A percentile compares a stretch with the other conserved stretches of the same genome.
phyloP scores from a whole-genome alignment of 1,284 basidiomycete genomes.

The Sporisorium exsertum region DNA sequence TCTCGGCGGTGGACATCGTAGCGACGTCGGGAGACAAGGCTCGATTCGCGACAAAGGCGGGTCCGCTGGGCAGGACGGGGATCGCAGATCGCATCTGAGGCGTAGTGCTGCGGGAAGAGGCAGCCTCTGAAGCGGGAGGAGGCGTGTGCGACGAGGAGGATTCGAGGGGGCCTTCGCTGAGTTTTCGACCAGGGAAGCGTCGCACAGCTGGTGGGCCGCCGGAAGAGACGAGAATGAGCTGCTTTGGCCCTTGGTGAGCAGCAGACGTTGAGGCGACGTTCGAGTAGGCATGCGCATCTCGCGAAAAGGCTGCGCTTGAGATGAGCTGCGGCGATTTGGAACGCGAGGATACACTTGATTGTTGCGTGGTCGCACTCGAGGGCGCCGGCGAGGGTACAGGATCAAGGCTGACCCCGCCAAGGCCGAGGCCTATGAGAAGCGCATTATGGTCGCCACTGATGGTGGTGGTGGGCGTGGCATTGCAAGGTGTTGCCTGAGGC shows the following conservation, averaged over 20 bases:
- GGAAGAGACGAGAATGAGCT: slow-evolving; percentile 37
- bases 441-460: slow-evolving; percentile 26
- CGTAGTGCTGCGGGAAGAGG: slow-evolving; percentile 36
- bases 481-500: slow-evolving; percentile 25
- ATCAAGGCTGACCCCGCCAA: slow-evolving; percentile 22
- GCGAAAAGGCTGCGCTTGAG: neutral
- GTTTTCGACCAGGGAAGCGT: slow-evolving; percentile 33
- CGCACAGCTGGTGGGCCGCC: slow-evolving; percentile 32
- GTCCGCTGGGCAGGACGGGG: slow-evolving; percentile 45
- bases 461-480: slow-evolving; percentile 11
- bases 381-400: slow-evolving; percentile 3
- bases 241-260: slow-evolving; percentile 27
- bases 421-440: slow-evolving; percentile 36
- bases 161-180: slow-evolving; percentile 29
- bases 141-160: slow-evolving; percentile 8
- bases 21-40: slow-evolving; percentile 22
- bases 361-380: neutral
- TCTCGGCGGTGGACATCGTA: slow-evolving; percentile 1
- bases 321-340: slow-evolving; percentile 25
- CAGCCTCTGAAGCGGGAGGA: slow-evolving; percentile 8
- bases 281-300: neutral
- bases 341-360: slow-evolving; percentile 2
- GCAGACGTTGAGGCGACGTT: neutral
- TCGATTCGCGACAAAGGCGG: slow-evolving; percentile 26
- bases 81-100: slow-evolving; percentile 39